phyloP scores from a whole-genome alignment of 2,329 filamentous ascomycete genomes.

The Penicillium oxalicum region DNA sequence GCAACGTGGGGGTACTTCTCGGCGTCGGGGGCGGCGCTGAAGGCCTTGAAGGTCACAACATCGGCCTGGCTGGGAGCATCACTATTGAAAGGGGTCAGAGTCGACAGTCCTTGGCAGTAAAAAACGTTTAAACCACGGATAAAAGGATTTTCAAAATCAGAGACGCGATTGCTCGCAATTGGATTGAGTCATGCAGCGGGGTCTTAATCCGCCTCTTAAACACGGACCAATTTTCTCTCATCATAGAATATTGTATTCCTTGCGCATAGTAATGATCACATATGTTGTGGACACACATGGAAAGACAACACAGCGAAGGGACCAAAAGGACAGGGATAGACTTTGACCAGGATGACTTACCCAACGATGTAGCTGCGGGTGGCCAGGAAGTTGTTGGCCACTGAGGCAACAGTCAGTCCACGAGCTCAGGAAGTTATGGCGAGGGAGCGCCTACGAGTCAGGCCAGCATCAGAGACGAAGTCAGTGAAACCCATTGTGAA shows the following conservation, averaged over 20 bases:
- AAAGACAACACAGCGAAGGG: conserved; percentile 7
- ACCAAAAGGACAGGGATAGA: background rate
- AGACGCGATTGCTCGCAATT: conserved; percentile 70
- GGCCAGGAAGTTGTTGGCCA: conserved; percentile 40
- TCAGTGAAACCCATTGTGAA: conserved; percentile 62
- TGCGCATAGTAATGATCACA: background rate
- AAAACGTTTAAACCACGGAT: background rate
- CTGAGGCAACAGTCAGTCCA: conserved; percentile 33
- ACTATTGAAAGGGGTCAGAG: conserved; percentile 36
- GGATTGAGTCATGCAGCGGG: conserved; percentile 71
- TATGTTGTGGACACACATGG: conserved; percentile 18
- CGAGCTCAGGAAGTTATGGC: conserved; percentile 18
- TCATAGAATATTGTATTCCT: conserved; percentile 47
- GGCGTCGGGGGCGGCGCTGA: conserved; percentile 68
- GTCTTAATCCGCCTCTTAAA: conserved; percentile 94
- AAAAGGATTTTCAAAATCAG: conserved; percentile 48
- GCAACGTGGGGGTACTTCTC: conserved; percentile 89
- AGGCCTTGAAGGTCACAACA: conserved; percentile 88
- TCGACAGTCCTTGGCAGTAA: background rate
- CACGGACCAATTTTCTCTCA: conserved; percentile 90
- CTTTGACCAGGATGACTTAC: conserved; percentile 48
- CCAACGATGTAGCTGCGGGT: conserved; percentile 77
- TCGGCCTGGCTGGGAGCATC: conserved; percentile 83
- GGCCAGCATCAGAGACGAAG: conserved; percentile 57
- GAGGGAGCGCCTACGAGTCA: conserved; percentile 48